A percentile compares a stretch with the other conserved stretches of the same genome.
Conservation (phyloP, 139 green algal genomes). For the Micractinium conductrix region DNA sequence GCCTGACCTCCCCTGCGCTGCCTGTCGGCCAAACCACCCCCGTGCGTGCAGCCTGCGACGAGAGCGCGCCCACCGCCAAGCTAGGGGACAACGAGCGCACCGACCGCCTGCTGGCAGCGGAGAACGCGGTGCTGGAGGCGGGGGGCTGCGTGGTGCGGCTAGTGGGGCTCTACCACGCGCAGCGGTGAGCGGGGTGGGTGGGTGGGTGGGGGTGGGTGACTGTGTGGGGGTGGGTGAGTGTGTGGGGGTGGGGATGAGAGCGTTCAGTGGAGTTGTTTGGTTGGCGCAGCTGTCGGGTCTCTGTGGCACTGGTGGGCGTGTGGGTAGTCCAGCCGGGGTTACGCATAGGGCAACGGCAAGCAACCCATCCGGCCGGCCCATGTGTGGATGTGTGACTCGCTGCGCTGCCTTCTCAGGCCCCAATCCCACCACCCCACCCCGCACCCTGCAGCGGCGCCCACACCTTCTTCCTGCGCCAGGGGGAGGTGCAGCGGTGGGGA, state of each 20-base stretch:
- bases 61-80: slow-evolving; percentile 16
- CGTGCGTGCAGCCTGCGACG: slow-evolving; percentile 7
- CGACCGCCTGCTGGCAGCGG: slow-evolving; percentile 82
- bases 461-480: slow-evolving; percentile 89
- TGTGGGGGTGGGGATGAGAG: no score
- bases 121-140: slow-evolving; percentile 75
- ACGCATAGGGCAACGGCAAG: no score
- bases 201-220: background rate
- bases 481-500: slow-evolving; percentile 62
- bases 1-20: no score
- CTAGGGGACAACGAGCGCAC: slow-evolving; percentile 67
- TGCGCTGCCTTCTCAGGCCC: no score
- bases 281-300: no score
- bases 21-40: background rate
- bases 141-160: slow-evolving; percentile 91
- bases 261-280: no score
- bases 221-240: no score
- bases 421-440: background rate
- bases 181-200: slow-evolving; percentile 42
- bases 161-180: slow-evolving; percentile 92
- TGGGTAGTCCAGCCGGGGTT: no score
- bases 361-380: no score
- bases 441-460: slow-evolving; percentile 76
- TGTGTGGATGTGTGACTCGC: no score
- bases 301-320: no score